Evolutionary conservation across 2,329 filamentous ascomycete genomes (phyloP), one percentile per base, ranked within the genome.

Genomic region (Neospermospora avenae): DNA sequence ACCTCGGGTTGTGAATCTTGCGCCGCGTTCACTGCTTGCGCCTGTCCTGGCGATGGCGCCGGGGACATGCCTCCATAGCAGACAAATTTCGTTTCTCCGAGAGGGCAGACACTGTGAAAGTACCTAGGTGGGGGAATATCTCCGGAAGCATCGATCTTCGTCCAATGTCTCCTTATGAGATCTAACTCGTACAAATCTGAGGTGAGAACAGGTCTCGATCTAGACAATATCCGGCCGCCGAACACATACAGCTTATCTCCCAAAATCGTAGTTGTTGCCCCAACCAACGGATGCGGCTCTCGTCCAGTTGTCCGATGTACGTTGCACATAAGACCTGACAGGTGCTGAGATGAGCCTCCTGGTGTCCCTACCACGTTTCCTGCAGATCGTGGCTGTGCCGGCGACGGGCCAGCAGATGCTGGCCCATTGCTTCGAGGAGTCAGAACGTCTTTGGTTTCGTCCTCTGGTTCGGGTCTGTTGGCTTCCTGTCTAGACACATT

Each of bases 51-150:
- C 41, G 69, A 72, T 14, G 78, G 70, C 11, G 86, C 84, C 0
- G 93, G 93, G 10, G 93, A 97, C 95, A 99, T 99, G 68, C 95
- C 95, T 60, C 95, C 95, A 74, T 98, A 99, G 75, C 93, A 98
- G 3, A 99, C 93, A 74, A 99, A 81, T 75, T 98, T 99, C 2
- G 91, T 93, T 72, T 98, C 95, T 22, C 95, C 95, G 2, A 99
- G 78, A 1, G 91, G 84, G 73, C 95, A 99, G 74, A 98, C 90
- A 65, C 92, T 98, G 78, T 99, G 95, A 67, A 99, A 99, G 74
- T 99, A 99, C 63, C 95, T 85, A 8, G 95, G 91, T 1, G 92
- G 89, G 1, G 95, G 95, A 39, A 96, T 79, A 69, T 98, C 92
- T 46, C 95, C 95, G 28, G 80, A 82, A 0, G 90, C 87, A 56